Evolutionary conservation across 805 yeast species (phyloP).

Genomic region (Ogataea methylovora): DNA sequence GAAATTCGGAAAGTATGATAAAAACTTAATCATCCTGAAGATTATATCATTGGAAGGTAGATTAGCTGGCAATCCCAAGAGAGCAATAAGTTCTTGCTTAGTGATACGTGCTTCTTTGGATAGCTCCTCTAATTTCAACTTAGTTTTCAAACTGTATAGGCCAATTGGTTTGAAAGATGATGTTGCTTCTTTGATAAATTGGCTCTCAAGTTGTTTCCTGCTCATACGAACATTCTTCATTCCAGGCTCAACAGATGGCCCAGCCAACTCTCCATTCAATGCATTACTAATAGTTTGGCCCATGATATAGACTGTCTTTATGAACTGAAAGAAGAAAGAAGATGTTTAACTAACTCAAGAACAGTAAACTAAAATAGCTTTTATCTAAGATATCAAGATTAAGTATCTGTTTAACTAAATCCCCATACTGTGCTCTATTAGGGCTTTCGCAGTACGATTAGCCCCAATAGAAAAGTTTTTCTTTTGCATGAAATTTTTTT

Average conservation of each 20-base stretch:
- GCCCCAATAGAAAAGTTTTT: too few species aligned
- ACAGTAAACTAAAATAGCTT: too few species aligned
- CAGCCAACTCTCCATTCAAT: constrained; percentile 1
- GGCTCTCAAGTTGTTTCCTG: constrained; percentile 9
- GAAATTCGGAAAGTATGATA: constrained; percentile 23
- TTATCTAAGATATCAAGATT: too few species aligned
- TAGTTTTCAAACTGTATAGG: constrained; percentile 13
- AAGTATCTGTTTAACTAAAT: too few species aligned
- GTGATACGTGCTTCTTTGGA: constrained; percentile 17
- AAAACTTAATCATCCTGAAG: constrained; percentile 30
- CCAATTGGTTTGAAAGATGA: constrained; percentile 17
- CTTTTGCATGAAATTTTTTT: neutral
- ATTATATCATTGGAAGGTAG: constrained; percentile 24
- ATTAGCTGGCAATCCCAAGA: constrained; percentile 29
- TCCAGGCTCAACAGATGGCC: constrained; percentile 2
- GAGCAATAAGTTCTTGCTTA: constrained; percentile 17
- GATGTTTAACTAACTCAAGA: too few species aligned
- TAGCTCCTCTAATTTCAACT: constrained; percentile 15
- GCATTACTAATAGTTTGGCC: constrained; percentile 14
- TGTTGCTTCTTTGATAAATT: constrained; percentile 11
- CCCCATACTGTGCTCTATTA: too few species aligned
- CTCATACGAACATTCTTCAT: constrained; percentile 8
- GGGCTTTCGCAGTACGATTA: too few species aligned
- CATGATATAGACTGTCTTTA: constrained; percentile 9
- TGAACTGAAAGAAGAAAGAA: too few species aligned